These are phyloP conservation scores for Dovyalis caffra DNA, from an alignment of 345 rosid genomes.

Conservation along the genomic window DNA sequence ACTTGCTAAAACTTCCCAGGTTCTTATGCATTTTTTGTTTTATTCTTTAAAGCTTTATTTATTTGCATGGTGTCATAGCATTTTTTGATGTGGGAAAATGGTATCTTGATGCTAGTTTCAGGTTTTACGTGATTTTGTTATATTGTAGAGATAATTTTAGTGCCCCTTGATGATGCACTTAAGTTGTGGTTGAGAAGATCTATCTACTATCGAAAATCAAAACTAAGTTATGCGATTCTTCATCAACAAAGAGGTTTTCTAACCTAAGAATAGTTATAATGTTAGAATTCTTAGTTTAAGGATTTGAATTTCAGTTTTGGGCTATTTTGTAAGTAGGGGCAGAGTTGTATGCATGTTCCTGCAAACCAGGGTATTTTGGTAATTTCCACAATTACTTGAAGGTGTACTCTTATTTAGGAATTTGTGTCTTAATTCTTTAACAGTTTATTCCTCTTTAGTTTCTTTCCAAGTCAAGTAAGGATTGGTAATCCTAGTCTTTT, in stretches of 20 bases:
- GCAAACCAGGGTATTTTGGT: background rate
- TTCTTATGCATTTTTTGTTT: constrained; percentile 13
- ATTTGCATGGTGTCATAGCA: constrained; percentile 1
- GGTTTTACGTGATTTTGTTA: background rate
- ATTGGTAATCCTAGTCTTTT: background rate
- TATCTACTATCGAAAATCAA: background rate
- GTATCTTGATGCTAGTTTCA: background rate
- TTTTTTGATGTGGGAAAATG: background rate
- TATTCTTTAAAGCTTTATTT: background rate
- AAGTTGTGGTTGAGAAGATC: background rate
- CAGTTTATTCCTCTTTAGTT: background rate
- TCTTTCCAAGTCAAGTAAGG: too few relatives aligned
- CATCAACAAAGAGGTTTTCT: background rate
- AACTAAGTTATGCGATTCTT: background rate
- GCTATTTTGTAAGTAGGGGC: background rate
- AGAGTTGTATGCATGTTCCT: background rate
- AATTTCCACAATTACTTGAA: background rate
- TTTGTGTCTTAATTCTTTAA: background rate
- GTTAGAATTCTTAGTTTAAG: background rate
- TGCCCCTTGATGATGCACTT: background rate
- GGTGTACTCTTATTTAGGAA: background rate
- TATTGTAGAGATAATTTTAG: too few relatives aligned
- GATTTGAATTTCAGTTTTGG: background rate
- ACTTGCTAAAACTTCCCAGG: constrained; percentile 79
- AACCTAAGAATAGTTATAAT: background rate